Base-by-base conservation (phyloP, 805 yeast species). In the Saturnispora halmiae region DNA sequence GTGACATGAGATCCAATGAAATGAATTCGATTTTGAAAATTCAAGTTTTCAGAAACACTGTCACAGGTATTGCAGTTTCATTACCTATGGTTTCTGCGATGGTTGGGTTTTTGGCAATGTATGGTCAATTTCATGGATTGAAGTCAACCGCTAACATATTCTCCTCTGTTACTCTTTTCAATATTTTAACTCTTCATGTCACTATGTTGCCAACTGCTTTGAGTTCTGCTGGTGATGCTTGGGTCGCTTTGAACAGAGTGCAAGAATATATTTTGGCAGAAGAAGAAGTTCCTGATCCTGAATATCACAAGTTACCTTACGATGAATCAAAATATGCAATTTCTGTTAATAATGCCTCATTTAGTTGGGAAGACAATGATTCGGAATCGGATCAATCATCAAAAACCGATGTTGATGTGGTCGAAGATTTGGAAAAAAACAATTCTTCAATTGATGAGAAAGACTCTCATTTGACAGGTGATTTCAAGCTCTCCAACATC, bases 41-140 rank as follows among this genome's bases (percentile, higher is more conserved):
- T 66, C 88, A 82, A 52, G 65, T 77, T 32, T 56, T 75, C 22
- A 75, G 88, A 56, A 82, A 75, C 50, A 47, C 69, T 16, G 58
- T 80, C 35, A 74, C 79, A 40, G 79, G 95, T 1, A 53, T 77
- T 38, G 79, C 87, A 14, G 67, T 79, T 40, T 67, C 82, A 2
- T 62, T 84, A 43, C 83, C 95, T 0, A 69, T 74, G 16, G 61
- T 86, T 43, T 74, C 90, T 3, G 81, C 95, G 1, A 67, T 85
- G 72, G 66, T 79, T 13, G 65, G 73, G 2, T 71, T 71, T 48
- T 50, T 70, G 34, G 60, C 67, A 1, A 51, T 69, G 42, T 68
- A 62, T 44, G 70, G 63, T 28, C 48, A 62, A 24, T 43, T 57
- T 16, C 52, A 64, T 18, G 52, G 53, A 15, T 53, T 66, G 36